phyloP scores from a whole-genome alignment of 106 monocot genomes.

The Acorus calamus region DNA sequence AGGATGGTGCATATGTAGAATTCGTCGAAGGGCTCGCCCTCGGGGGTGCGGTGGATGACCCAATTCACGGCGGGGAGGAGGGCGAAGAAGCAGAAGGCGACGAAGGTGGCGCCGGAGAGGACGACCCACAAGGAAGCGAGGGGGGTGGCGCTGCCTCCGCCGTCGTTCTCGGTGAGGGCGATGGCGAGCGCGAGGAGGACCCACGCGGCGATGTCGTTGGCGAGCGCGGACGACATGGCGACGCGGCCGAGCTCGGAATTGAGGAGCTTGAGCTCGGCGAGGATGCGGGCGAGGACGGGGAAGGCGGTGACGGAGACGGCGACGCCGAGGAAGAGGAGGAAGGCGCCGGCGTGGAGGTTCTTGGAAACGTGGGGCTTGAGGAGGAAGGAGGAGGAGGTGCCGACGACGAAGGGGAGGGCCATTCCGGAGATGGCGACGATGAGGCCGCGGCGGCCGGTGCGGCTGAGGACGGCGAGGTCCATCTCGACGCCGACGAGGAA shows the following conservation, averaged over 20 bases:
- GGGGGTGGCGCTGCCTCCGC: neutral
- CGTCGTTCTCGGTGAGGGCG: conserved; percentile 13
- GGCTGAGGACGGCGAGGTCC: neutral
- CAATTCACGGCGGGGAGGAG: conserved; percentile 23
- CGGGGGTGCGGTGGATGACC: conserved; percentile 21
- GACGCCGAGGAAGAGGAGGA: conserved; percentile 16
- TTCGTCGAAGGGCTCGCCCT: conserved; percentile 40
- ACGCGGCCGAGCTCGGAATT: conserved; percentile 24
- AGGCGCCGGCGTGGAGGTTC: conserved; percentile 3
- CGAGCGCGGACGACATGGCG: conserved; percentile 22
- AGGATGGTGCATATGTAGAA: conserved; percentile 19
- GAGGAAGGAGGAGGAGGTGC: neutral
- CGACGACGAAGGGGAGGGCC: conserved; percentile 18
- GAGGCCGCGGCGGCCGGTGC: neutral
- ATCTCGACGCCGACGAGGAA: conserved; percentile 8
- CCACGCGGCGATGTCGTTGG: conserved; percentile 29
- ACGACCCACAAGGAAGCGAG: conserved; percentile 2
- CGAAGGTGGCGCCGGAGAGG: conserved; percentile 2
- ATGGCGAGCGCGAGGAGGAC: conserved; percentile 17
- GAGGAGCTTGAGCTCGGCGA: conserved; percentile 33
- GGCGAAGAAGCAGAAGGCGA: conserved; percentile 11
- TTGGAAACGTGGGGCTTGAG: neutral
- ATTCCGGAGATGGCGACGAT: neutral
- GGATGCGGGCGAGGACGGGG: conserved; percentile 18
- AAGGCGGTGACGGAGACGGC: conserved; percentile 17